Conservation (phyloP, 2,329 filamentous ascomycete genomes). For the Westerdykella sp. region DNA sequence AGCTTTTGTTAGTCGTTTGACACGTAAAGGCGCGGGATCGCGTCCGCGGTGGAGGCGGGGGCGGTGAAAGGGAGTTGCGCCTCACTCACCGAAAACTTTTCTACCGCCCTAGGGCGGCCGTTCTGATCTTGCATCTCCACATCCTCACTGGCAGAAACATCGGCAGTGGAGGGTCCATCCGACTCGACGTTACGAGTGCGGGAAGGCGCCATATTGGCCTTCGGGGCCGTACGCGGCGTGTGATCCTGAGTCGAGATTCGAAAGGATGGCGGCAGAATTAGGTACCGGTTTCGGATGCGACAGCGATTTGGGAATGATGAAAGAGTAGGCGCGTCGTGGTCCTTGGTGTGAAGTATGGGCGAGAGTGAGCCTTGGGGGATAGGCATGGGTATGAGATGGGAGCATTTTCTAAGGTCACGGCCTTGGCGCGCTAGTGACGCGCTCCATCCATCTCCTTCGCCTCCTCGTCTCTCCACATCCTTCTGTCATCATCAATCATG, state of each 20-base stretch:
- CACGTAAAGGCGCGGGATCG: too few species aligned
- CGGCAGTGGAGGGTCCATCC: slow-evolving; percentile 32
- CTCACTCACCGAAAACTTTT: slow-evolving; percentile 30
- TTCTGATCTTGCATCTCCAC: slow-evolving; percentile 35
- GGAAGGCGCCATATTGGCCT: slow-evolving; percentile 36
- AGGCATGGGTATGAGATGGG: neutral
- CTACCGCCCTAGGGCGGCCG: slow-evolving; percentile 28
- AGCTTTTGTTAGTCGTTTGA: too few species aligned
- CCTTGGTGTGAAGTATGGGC: neutral
- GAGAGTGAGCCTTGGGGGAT: too few species aligned
- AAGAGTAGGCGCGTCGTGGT: slow-evolving; percentile 14
- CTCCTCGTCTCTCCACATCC: neutral
- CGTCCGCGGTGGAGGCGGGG: neutral
- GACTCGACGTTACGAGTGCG: slow-evolving; percentile 32
- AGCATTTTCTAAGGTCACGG: neutral
- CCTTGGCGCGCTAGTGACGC: neutral
- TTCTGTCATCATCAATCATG: neutral
- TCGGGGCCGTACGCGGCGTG: slow-evolving; percentile 27
- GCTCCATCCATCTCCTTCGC: neutral
- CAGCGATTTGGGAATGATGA: slow-evolving; percentile 12
- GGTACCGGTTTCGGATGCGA: slow-evolving; percentile 3
- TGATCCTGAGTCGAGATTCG: slow-evolving; percentile 10
- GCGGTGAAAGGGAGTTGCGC: neutral
- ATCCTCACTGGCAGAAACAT: slow-evolving; percentile 34
- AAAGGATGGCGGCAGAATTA: slow-evolving; percentile 4